Base-by-base conservation (phyloP, 768 basidiomycete genomes). In the Suillus plorans region DNA sequence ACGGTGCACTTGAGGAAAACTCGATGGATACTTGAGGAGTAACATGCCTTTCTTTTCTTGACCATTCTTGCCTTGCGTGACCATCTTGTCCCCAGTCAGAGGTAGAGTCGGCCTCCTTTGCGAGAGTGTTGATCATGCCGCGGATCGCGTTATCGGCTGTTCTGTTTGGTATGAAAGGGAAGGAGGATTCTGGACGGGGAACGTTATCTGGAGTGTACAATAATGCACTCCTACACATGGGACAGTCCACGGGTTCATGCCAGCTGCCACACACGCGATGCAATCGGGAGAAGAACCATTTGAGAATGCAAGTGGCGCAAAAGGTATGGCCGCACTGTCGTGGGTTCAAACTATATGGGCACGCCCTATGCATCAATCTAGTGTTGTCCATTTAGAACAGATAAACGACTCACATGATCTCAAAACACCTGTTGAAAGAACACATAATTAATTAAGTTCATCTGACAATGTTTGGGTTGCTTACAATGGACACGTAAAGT, bases 171-270 rank as follows among this genome's bases (percentile, higher is more conserved):
- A 84, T 81, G 74, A 90, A 89, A 0, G 88, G 89, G 66, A 86
- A 88, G 20, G 84, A 82, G 66, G 77, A 76, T 44, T 77, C 72
- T 53, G 79, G 72, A 36, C 86, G 84, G 42, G 87, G 88, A 41
- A 78, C 74, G 59, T 71, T 75, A 71, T 89, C 83, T 45, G 84
- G 82, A 16, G 85, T 85, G 61, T 80, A 78, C 60, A 80, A 80
- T 64, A 89, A 76, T 47, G 79, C 64, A 63, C 80, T 82, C 69
- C 87, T 86, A 74, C 89, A 90, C 64, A 89, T 80, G 42, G 89
- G 89, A 73, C 88, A 90, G 68, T 87, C 85, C 50, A 89, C 86
- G 14, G 82, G 72, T 69, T 88, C 85, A 66, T 89, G 89, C 89
- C 89, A 91, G 39, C 79, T 78, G 36, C 88, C 88, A 70, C 89